Evolutionary conservation across 1,284 basidiomycete species (phyloP).

Genomic region (Rugiboletus extremiorientalis): DNA sequence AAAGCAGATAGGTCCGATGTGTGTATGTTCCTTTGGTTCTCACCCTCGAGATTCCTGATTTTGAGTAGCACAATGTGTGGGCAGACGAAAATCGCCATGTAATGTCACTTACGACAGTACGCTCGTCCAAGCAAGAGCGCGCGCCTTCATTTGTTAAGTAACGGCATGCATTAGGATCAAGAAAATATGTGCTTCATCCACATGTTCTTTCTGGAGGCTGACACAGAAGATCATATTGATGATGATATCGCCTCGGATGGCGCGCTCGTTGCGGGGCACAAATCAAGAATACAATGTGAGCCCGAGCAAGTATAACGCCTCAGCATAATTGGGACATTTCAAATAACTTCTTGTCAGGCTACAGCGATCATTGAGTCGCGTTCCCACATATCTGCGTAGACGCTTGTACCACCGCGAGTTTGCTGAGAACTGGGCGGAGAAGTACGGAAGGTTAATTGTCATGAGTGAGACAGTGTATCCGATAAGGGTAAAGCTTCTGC

Average conservation of each 20-base stretch:
- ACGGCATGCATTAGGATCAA: slow-evolving; percentile 23
- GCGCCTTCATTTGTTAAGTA: slow-evolving; percentile 5
- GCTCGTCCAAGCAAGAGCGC: not conserved
- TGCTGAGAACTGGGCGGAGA: slow-evolving; percentile 39
- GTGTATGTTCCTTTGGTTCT: not conserved
- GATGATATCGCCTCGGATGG: slow-evolving; percentile 17
- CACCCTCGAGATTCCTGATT: not conserved
- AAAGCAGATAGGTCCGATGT: slow-evolving; percentile 25
- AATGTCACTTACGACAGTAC: slow-evolving; percentile 24
- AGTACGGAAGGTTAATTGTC: slow-evolving; percentile 40
- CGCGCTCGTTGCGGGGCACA: slow-evolving; percentile 13
- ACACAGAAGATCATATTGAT: slow-evolving; percentile 19
- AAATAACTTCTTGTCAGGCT: slow-evolving; percentile 12
- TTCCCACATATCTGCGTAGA: slow-evolving; percentile 23
- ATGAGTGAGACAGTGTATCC: slow-evolving; percentile 52
- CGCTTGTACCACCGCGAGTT: slow-evolving; percentile 29
- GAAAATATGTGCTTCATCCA: slow-evolving; percentile 27
- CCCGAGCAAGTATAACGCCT: slow-evolving; percentile 18
- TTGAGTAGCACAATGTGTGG: slow-evolving; percentile 24
- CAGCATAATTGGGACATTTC: not conserved
- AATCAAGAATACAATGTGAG: slow-evolving; percentile 27
- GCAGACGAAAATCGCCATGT: slow-evolving; percentile 28
- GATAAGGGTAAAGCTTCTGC: slow-evolving; percentile 32
- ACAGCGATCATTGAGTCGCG: slow-evolving; percentile 24
- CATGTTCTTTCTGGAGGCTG: slow-evolving; percentile 27